These are phyloP conservation scores for Ensete ventricosum DNA, from an alignment of 176 grass and related monocot species.

Conservation along the genomic window DNA sequence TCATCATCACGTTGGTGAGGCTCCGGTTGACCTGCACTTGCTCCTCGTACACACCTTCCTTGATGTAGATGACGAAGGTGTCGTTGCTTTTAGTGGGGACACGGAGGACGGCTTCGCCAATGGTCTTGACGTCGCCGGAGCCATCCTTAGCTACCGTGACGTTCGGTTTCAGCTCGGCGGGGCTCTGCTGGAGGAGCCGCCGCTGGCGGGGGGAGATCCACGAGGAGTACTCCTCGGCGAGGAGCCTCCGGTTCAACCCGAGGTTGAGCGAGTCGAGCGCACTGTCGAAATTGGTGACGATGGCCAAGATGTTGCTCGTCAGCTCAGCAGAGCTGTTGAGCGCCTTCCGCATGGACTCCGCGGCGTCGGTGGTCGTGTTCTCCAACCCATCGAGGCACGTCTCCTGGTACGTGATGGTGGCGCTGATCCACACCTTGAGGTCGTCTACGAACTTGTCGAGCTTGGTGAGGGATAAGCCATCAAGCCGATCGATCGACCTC, in stretches of 20 bases:
- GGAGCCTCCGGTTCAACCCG: background rate
- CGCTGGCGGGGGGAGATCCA: background rate
- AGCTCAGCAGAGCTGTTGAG: conserved; percentile 1
- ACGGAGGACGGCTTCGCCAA: conserved; percentile 41
- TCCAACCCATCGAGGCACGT: conserved; percentile 19
- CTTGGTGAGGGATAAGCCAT: conserved; percentile 59
- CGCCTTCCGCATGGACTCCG: conserved; percentile 10
- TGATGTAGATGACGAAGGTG: conserved; percentile 57
- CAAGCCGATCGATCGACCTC: conserved; percentile 48
- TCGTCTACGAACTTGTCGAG: conserved; percentile 52
- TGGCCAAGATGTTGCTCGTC: conserved; percentile 13
- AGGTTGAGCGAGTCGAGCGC: background rate
- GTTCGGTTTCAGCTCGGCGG: background rate
- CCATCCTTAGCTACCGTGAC: conserved; percentile 57
- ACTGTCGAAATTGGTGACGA: background rate
- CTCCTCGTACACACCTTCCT: conserved; percentile 59
- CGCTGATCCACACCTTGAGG: conserved; percentile 13
- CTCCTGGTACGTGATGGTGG: conserved; percentile 10
- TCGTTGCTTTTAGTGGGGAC: conserved; percentile 24
- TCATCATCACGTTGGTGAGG: conserved; percentile 37
- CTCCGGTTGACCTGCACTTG: conserved; percentile 38
- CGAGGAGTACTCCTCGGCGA: background rate
- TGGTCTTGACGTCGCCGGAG: conserved; percentile 56
- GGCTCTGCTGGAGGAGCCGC: background rate
- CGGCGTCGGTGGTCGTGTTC: background rate